phyloP scores from a whole-genome alignment of 2,329 filamentous ascomycete genomes.

The Thielaviopsis musarum region DNA sequence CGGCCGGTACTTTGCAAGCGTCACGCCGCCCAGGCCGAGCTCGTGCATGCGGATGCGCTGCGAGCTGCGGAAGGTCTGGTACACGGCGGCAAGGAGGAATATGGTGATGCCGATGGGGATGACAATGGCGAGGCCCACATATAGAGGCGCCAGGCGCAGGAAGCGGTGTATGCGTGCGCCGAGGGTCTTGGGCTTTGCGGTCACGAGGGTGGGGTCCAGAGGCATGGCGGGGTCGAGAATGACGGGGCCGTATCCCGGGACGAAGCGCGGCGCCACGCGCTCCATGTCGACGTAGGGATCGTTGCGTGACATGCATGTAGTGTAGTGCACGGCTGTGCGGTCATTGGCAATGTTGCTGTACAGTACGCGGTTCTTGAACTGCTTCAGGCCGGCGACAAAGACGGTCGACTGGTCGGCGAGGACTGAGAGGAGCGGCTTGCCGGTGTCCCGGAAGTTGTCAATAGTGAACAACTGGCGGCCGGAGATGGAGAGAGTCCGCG shows the following conservation, averaged over 20 bases:
- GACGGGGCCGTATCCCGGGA: slow-evolving; percentile 56
- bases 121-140: slow-evolving; percentile 48
- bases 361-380: slow-evolving; percentile 59
- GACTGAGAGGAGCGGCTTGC: slow-evolving; percentile 61
- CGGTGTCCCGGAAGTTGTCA: slow-evolving; percentile 70
- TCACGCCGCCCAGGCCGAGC: slow-evolving; percentile 47
- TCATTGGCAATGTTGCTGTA: slow-evolving; percentile 87
- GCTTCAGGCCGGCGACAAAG: slow-evolving; percentile 63
- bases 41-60: slow-evolving; percentile 64
- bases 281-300: slow-evolving; percentile 61
- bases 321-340: slow-evolving; percentile 66
- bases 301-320: slow-evolving; percentile 56
- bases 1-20: slow-evolving; percentile 54
- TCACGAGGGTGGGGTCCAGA: slow-evolving; percentile 21
- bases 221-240: slow-evolving; percentile 54
- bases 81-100: slow-evolving; percentile 57
- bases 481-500: slow-evolving; percentile 63
- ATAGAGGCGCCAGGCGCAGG: slow-evolving; percentile 35
- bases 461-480: slow-evolving; percentile 72
- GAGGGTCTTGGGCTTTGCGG: slow-evolving; percentile 17
- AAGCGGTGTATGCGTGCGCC: slow-evolving; percentile 23
- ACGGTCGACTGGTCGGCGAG: slow-evolving; percentile 71
- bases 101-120: slow-evolving; percentile 55
- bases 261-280: slow-evolving; percentile 34
- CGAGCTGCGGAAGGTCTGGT: slow-evolving; percentile 61